Evolutionary conservation across 78 protist genomes (phyloP).

Genomic region (Pigoraptor vietnamica): DNA sequence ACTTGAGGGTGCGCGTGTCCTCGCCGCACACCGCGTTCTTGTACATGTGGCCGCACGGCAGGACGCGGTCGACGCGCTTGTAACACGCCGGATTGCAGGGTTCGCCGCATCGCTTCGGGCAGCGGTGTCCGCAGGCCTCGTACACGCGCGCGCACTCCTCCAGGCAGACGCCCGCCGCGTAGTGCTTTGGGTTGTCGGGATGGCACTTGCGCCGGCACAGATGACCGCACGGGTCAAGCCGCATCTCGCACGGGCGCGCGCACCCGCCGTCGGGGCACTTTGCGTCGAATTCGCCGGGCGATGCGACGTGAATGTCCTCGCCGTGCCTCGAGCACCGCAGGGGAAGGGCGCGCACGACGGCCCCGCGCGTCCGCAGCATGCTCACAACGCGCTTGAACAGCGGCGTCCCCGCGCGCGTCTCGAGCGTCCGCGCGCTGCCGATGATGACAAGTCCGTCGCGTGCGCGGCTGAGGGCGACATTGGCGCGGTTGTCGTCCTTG

Average conservation of each 20-base stretch:
- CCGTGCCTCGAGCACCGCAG: slow-evolving; percentile 30
- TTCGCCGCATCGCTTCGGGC: not conserved
- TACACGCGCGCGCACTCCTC: not conserved
- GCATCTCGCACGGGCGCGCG: slow-evolving; percentile 7
- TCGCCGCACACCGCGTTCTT: too few relatives aligned
- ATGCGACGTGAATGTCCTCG: not conserved
- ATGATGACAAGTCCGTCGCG: slow-evolving; percentile 54
- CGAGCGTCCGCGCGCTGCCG: slow-evolving; percentile 37
- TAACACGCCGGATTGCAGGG: too few relatives aligned
- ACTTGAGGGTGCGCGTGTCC: too few relatives aligned
- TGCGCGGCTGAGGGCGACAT: slow-evolving; percentile 75
- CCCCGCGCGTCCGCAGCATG: too few relatives aligned
- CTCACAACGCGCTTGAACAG: too few relatives aligned
- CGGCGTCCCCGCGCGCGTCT: not conserved
- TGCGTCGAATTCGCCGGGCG: slow-evolving; percentile 18
- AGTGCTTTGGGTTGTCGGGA: slow-evolving; percentile 23
- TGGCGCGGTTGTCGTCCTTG: slow-evolving; percentile 42
- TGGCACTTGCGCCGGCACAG: slow-evolving; percentile 53
- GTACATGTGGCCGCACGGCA: too few relatives aligned
- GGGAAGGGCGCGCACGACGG: not conserved
- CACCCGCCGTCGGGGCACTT: slow-evolving; percentile 65
- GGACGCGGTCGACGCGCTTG: too few relatives aligned
- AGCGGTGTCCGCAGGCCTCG: not conserved
- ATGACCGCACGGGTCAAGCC: slow-evolving; percentile 56
- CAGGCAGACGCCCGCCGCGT: not conserved